A percentile compares a stretch with the other conserved stretches of the same genome.
These are phyloP conservation scores for Dothideomycetes sp. DNA, from an alignment of 2,329 filamentous ascomycete species.

Conservation along the genomic window DNA sequence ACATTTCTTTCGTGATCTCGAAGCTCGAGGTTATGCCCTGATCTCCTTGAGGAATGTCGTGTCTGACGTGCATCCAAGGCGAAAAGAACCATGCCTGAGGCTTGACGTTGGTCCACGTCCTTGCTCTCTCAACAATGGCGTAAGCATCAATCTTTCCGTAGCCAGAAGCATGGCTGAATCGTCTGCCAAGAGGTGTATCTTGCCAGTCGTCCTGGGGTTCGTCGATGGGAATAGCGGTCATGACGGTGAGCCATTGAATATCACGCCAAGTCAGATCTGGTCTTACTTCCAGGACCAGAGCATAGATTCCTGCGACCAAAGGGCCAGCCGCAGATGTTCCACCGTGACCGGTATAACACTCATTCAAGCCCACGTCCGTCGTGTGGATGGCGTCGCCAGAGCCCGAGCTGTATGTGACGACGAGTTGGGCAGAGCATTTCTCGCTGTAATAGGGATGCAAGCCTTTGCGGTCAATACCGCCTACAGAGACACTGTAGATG, in stretches of 20 bases:
- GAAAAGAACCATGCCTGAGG: slow-evolving; percentile 92
- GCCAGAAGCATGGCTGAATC: slow-evolving; percentile 89
- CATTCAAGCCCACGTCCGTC: slow-evolving; percentile 76
- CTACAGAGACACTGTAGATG: slow-evolving; percentile 96
- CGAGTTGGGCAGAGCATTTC: slow-evolving; percentile 86
- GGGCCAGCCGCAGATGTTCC: slow-evolving; percentile 94
- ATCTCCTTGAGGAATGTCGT: slow-evolving; percentile 75
- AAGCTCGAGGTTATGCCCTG: slow-evolving; percentile 71
- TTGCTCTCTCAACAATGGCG: slow-evolving; percentile 73
- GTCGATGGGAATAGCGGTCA: slow-evolving; percentile 75
- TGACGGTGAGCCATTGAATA: slow-evolving; percentile 79
- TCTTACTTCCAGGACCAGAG: slow-evolving; percentile 73
- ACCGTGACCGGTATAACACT: slow-evolving; percentile 74
- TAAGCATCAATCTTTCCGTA: slow-evolving; percentile 93
- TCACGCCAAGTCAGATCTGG: slow-evolving; percentile 90
- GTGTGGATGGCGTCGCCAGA: slow-evolving; percentile 86
- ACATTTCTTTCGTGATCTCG: slow-evolving; percentile 70
- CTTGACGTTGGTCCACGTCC: slow-evolving; percentile 79
- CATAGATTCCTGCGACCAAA: slow-evolving; percentile 83
- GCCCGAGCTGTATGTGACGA: slow-evolving; percentile 94
- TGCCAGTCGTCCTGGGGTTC: slow-evolving; percentile 70
- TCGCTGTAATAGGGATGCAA: slow-evolving; percentile 95
- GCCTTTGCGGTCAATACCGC: slow-evolving; percentile 79
- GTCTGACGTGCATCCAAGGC: slow-evolving; percentile 85
- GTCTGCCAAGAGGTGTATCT: slow-evolving; percentile 66